Evolutionary conservation across 208 protist species (phyloP).

Genomic region (Leishmania tarentolae): DNA sequence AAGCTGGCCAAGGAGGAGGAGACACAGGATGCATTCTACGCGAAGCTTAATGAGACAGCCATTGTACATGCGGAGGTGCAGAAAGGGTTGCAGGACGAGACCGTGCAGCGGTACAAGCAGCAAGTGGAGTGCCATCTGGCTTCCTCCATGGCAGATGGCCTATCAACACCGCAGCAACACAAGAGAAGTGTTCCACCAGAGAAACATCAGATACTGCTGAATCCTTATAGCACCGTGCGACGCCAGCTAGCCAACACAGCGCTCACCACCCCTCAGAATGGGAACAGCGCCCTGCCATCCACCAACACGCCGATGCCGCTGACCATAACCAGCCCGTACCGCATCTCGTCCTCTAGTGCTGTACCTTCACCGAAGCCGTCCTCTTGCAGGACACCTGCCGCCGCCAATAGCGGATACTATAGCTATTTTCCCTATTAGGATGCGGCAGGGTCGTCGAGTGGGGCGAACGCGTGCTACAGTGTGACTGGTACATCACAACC

Average conservation of each 20-base stretch:
- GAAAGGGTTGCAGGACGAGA: constrained; percentile 4
- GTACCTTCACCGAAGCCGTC: background rate
- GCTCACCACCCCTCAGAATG: background rate
- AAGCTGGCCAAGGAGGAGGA: constrained; percentile 20
- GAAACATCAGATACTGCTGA: constrained; percentile 24
- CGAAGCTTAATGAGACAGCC: constrained; percentile 16
- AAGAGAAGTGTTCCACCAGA: background rate
- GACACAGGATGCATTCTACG: constrained; percentile 24
- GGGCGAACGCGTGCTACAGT: background rate
- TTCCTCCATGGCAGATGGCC: background rate
- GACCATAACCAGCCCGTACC: background rate
- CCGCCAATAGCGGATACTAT: background rate
- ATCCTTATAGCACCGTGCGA: constrained; percentile 18
- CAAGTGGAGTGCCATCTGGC: constrained; percentile 22
- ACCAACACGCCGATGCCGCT: background rate
- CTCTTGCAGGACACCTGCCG: background rate
- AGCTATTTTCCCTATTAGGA: background rate
- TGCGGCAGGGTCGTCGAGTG: too few species aligned
- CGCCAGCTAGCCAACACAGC: background rate
- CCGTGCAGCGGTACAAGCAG: constrained; percentile 18
- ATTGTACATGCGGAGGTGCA: constrained; percentile 27
- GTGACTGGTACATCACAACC: background rate
- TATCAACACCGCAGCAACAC: background rate
- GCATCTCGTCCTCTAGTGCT: background rate
- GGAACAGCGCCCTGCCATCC: background rate